phyloP scores from a whole-genome alignment of 2,329 filamentous ascomycete genomes.

The Trichoderma citrinoviride region DNA sequence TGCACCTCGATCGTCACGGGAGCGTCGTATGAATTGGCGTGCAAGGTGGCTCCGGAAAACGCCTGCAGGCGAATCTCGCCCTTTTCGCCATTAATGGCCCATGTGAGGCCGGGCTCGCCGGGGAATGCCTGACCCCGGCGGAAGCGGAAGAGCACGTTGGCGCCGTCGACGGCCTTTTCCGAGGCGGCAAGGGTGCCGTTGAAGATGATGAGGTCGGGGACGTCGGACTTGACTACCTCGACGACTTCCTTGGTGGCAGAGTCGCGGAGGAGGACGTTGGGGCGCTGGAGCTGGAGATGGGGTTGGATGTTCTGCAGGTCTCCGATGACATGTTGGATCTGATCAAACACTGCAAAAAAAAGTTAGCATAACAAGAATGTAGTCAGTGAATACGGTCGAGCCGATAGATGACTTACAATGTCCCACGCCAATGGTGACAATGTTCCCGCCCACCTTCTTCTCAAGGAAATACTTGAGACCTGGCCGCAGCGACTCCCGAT shows the following conservation, averaged over 20 bases:
- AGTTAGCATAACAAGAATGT: conserved; percentile 8
- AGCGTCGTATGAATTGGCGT: conserved; percentile 37
- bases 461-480: conserved; percentile 49
- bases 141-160: conserved; percentile 45
- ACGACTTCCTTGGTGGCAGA: conserved; percentile 32
- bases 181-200: conserved; percentile 32
- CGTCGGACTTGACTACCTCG: conserved; percentile 38
- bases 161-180: conserved; percentile 30
- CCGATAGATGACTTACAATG: conserved; percentile 37
- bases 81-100: conserved; percentile 51
- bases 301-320: conserved; percentile 41
- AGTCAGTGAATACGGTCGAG: not conserved
- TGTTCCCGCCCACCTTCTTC: conserved; percentile 46
- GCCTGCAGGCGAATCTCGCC: conserved; percentile 47
- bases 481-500: conserved; percentile 34
- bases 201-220: conserved; percentile 44
- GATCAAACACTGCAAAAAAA: conserved; percentile 41
- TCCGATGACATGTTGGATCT: conserved; percentile 45
- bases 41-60: conserved; percentile 29
- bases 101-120: conserved; percentile 44
- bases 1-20: conserved; percentile 50
- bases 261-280: conserved; percentile 38
- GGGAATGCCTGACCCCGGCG: conserved; percentile 50
- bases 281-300: conserved; percentile 46
- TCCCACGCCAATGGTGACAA: conserved; percentile 42